Percentiles rank a stretch among this genome's conserved stretches.
phyloP scores from a whole-genome alignment of 75 land plant species.

The Selaginella moellendorffii region DNA sequence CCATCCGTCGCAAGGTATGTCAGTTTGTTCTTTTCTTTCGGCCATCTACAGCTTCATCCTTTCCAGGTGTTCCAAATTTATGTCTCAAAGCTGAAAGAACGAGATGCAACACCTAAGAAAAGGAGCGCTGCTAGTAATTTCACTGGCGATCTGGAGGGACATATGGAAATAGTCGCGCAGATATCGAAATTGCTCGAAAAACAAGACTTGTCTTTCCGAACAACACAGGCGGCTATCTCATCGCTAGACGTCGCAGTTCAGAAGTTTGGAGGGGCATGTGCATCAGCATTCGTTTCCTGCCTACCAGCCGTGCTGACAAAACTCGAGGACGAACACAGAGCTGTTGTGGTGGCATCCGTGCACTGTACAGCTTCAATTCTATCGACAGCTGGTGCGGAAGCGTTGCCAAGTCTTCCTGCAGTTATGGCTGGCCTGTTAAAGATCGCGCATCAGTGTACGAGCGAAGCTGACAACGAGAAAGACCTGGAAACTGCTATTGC shows the following conservation, averaged over 20 bases:
- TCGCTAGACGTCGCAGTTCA: background rate
- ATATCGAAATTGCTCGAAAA: slow-evolving; percentile 32
- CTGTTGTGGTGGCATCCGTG: slow-evolving; percentile 31
- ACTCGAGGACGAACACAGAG: slow-evolving; percentile 16
- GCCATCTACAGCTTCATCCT: background rate
- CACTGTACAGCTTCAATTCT: slow-evolving; percentile 38
- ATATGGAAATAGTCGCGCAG: slow-evolving; percentile 23
- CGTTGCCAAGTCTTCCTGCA: slow-evolving; percentile 47
- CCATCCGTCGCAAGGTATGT: slow-evolving; percentile 48
- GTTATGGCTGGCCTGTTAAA: slow-evolving; percentile 34
- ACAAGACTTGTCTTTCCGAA: background rate
- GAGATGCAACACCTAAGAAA: background rate
- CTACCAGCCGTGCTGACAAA: slow-evolving; percentile 22
- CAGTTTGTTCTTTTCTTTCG: background rate
- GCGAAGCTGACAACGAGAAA: background rate
- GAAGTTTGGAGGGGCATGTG: slow-evolving; percentile 16
- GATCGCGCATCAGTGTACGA: slow-evolving; percentile 7
- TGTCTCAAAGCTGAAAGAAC: slow-evolving; percentile 35
- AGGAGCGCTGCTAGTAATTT: background rate
- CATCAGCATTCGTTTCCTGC: slow-evolving; percentile 11
- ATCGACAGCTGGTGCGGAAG: slow-evolving; percentile 43
- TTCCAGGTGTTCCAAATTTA: slow-evolving; percentile 41
- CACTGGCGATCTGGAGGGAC: slow-evolving; percentile 15
- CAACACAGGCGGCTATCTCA: background rate
- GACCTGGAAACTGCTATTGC: slow-evolving; percentile 35